Evolutionary conservation across 257 asterid species (phyloP).

Genomic region (Solanum sitiens): DNA sequence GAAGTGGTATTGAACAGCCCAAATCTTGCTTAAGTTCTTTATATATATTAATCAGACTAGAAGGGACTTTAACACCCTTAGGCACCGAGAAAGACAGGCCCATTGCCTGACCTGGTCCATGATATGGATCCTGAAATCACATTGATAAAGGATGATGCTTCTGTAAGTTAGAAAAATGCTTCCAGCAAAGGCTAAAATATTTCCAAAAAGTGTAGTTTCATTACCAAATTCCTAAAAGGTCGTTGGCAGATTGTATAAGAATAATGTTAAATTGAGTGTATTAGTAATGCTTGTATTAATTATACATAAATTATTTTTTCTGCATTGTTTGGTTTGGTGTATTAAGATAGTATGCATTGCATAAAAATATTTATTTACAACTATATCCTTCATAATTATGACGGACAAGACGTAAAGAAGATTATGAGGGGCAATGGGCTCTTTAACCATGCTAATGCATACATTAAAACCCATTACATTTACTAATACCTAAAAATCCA

Average conservation of each 20-base stretch:
- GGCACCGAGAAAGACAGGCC: conserved; percentile 98
- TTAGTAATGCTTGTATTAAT: not conserved
- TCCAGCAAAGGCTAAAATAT: not conserved
- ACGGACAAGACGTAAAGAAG: not conserved
- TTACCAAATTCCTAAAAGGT: not conserved
- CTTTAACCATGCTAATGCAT: not conserved
- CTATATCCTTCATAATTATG: not conserved
- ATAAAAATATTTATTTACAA: too few species aligned
- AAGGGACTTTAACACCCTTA: conserved; percentile 69
- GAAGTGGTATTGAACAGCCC: conserved; percentile 68
- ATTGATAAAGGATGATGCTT: not conserved
- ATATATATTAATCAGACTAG: conserved; percentile 79
- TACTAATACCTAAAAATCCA: not conserved
- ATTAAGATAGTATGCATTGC: not conserved
- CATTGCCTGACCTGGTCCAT: conserved; percentile 99
- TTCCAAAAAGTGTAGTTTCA: not conserved
- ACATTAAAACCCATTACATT: too few species aligned
- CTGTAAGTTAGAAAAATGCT: not conserved
- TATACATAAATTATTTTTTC: too few species aligned
- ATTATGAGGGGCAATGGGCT: not conserved
- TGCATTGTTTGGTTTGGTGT: not conserved
- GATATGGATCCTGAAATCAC: conserved; percentile 76
- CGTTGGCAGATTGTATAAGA: not conserved
- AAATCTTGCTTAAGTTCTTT: conserved; percentile 84
- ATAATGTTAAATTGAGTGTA: not conserved